A percentile compares a stretch with the other conserved stretches of the same genome.
Conservation (phyloP, 345 rosid species). For the Microcos paniculata region DNA sequence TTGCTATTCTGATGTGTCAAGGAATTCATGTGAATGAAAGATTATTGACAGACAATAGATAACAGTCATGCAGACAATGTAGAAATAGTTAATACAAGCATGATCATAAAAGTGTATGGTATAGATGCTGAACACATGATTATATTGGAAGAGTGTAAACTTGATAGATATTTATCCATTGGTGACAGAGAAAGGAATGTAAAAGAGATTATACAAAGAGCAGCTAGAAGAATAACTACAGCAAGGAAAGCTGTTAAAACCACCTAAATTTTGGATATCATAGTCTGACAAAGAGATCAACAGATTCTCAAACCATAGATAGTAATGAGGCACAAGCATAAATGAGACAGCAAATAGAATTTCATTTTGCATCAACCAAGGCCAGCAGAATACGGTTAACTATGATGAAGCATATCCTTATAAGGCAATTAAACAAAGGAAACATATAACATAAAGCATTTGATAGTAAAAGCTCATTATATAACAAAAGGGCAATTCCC, state of each 20-base stretch:
- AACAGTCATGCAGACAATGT: not conserved
- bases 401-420: not conserved
- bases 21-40: not conserved
- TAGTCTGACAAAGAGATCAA: not conserved
- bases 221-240: constrained; percentile 1
- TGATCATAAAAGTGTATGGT: not conserved
- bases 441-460: not conserved
- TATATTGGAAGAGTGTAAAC: not conserved
- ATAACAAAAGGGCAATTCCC: not conserved
- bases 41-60: not conserved
- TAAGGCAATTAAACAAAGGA: not conserved
- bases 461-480: not conserved
- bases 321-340: not conserved
- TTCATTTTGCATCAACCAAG: not conserved
- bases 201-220: not conserved
- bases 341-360: not conserved
- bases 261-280: not conserved
- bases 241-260: not conserved
- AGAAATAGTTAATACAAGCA: constrained; percentile 4
- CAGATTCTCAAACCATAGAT: not conserved
- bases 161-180: not conserved
- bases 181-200: not conserved
- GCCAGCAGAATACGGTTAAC: not conserved
- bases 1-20: not conserved
- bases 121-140: not conserved